These are phyloP conservation scores for Hansfordia pulvinata DNA, from an alignment of 2,329 filamentous ascomycete genomes.

Conservation along the genomic window DNA sequence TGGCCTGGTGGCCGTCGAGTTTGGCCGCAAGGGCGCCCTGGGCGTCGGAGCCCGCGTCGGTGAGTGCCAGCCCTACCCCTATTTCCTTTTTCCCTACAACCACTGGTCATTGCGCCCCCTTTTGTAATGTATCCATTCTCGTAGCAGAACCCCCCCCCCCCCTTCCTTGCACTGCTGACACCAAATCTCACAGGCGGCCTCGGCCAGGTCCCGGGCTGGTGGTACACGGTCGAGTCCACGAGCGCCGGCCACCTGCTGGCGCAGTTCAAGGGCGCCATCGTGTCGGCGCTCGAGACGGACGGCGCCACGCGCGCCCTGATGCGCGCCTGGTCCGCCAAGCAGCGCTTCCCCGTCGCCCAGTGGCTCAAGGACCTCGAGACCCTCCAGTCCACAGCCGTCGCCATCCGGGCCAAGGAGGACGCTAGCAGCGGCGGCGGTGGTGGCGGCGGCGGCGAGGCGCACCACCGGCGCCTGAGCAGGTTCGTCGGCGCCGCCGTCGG, in stretches of 20 bases:
- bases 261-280: constrained; percentile 51
- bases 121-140: too few species aligned
- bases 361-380: constrained; percentile 53
- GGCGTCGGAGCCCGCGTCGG: constrained; percentile 54
- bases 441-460: too few species aligned
- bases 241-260: constrained; percentile 48
- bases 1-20: constrained; percentile 55
- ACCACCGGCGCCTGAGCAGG: neutral
- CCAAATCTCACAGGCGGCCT: too few species aligned
- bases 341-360: constrained; percentile 53
- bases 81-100: neutral
- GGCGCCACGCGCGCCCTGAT: constrained; percentile 42
- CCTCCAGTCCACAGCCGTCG: constrained; percentile 45
- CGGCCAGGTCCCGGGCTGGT: constrained; percentile 49
- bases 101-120: too few species aligned
- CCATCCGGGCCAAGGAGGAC: too few species aligned
- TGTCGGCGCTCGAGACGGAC: constrained; percentile 44
- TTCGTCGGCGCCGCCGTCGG: too few species aligned
- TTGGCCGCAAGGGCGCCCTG: constrained; percentile 53
- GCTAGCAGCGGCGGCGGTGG: constrained; percentile 5
- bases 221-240: constrained; percentile 55
- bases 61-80: constrained; percentile 19
- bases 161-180: too few species aligned
- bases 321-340: constrained; percentile 50
- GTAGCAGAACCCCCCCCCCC: too few species aligned